Evolutionary conservation across 352 stramenopile genomes (phyloP).

Genomic region (Phytopythium aichiense): DNA sequence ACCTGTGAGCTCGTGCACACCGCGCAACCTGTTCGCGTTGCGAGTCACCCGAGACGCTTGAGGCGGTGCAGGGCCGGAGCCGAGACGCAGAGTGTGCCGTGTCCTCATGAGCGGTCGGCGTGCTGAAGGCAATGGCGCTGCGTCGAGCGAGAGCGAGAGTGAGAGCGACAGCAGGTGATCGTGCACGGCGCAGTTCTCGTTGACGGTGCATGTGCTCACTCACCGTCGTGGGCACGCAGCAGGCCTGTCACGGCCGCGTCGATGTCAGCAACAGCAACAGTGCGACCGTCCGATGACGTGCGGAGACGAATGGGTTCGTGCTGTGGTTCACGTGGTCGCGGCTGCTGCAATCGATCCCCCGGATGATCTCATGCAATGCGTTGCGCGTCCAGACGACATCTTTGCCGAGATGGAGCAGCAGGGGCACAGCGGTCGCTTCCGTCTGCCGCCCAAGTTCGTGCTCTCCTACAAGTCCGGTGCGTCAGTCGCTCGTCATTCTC

Average conservation of each 20-base stretch:
- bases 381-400: constrained; percentile 40
- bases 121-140: background rate
- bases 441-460: constrained; percentile 64
- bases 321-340: background rate
- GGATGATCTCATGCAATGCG: background rate
- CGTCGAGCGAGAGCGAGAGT: background rate
- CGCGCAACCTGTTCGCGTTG: background rate
- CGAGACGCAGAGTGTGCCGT: background rate
- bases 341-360: background rate
- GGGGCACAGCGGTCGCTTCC: constrained; percentile 39
- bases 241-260: constrained; percentile 6
- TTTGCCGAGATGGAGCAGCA: constrained; percentile 64
- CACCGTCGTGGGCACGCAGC: background rate
- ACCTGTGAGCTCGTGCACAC: too few species aligned
- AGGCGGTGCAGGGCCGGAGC: background rate
- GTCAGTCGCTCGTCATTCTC: background rate
- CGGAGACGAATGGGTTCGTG: constrained; percentile 40
- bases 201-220: background rate
- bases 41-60: background rate
- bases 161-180: constrained; percentile 1
- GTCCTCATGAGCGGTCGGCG: background rate
- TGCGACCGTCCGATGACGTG: constrained; percentile 28
- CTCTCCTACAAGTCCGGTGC: constrained; percentile 57
- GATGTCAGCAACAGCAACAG: background rate
- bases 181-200: background rate